Conservation (phyloP, 495 filamentous ascomycete genomes). For the Aspergillus mulundensis region DNA sequence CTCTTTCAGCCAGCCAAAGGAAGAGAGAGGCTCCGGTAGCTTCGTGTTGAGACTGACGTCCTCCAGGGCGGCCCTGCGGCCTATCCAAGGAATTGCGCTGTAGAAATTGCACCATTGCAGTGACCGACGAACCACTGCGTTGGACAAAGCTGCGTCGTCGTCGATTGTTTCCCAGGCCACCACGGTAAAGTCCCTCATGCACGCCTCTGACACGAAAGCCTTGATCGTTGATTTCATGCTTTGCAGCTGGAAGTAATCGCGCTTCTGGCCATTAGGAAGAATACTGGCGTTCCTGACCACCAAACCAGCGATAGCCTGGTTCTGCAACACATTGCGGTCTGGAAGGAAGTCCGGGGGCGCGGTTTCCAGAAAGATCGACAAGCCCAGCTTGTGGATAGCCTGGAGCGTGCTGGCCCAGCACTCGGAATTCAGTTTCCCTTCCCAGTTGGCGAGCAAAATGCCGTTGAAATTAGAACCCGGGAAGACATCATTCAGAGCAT, state of each 20-base stretch:
- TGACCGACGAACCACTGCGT: conserved; percentile 50
- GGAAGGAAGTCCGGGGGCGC: conserved; percentile 45
- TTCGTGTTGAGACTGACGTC: conserved; percentile 35
- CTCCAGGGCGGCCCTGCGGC: conserved; percentile 36
- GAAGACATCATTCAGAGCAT: conserved; percentile 27
- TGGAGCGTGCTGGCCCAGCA: conserved; percentile 36
- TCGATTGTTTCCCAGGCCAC: conserved; percentile 54
- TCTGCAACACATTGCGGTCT: conserved; percentile 35
- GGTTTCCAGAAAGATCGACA: conserved; percentile 50
- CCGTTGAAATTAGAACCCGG: conserved; percentile 38
- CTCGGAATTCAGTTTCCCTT: conserved; percentile 27
- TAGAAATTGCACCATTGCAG: conserved; percentile 56
- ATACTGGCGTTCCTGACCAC: conserved; percentile 50
- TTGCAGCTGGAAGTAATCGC: conserved; percentile 48
- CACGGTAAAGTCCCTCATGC: conserved; percentile 43
- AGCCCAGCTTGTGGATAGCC: conserved; percentile 31
- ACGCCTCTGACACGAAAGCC: conserved; percentile 52
- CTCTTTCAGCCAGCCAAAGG: conserved; percentile 57
- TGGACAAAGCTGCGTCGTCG: conserved; percentile 40
- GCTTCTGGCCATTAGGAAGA: conserved; percentile 40
- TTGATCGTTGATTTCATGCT: conserved; percentile 44
- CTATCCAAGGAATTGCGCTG: conserved; percentile 51
- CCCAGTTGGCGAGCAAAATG: conserved; percentile 49
- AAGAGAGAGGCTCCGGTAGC: conserved; percentile 42
- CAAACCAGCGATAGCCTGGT: conserved; percentile 35